Conservation (phyloP, 2,329 filamentous ascomycete species). For the Pseudofabraea citricarpa region DNA sequence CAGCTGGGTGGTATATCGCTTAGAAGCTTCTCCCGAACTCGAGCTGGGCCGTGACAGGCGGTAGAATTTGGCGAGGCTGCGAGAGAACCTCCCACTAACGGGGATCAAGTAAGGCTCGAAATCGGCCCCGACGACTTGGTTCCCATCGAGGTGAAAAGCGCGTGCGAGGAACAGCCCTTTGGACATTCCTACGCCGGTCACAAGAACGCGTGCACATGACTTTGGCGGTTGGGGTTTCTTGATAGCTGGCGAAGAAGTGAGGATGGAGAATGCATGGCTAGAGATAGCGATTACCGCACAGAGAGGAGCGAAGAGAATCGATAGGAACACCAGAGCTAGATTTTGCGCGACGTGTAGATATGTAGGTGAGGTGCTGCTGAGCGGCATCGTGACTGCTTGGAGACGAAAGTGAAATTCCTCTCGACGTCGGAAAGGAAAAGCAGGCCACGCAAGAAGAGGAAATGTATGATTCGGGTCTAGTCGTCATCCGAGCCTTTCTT, state of each 20-base stretch:
- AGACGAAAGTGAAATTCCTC: no score
- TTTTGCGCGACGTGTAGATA: constrained; percentile 42
- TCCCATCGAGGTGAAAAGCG: constrained; percentile 57
- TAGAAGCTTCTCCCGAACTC: constrained; percentile 23
- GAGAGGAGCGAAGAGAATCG: constrained; percentile 15
- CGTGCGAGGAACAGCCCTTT: constrained; percentile 66
- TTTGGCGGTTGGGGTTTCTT: constrained; percentile 6
- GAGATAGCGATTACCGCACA: constrained; percentile 13
- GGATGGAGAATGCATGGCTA: constrained; percentile 3
- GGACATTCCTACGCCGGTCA: constrained; percentile 69
- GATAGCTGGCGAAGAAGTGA: constrained; percentile 8
- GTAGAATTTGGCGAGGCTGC: constrained; percentile 49
- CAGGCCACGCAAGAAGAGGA: no score
- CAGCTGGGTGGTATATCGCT: constrained; percentile 49
- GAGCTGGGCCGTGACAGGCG: constrained; percentile 32
- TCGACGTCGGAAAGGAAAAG: no score
- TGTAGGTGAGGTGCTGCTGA: constrained; percentile 13
- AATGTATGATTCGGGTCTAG: no score
- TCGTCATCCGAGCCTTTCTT: no score
- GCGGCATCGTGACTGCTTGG: background rate
- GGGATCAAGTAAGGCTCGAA: constrained; percentile 42
- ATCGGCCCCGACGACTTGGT: constrained; percentile 68
- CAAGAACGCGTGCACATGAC: constrained; percentile 37
- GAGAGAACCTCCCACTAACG: constrained; percentile 52
- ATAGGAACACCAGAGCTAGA: constrained; percentile 33